phyloP scores from a whole-genome alignment of 73 alveolate genomes.

The Symbiodinium natans region DNA sequence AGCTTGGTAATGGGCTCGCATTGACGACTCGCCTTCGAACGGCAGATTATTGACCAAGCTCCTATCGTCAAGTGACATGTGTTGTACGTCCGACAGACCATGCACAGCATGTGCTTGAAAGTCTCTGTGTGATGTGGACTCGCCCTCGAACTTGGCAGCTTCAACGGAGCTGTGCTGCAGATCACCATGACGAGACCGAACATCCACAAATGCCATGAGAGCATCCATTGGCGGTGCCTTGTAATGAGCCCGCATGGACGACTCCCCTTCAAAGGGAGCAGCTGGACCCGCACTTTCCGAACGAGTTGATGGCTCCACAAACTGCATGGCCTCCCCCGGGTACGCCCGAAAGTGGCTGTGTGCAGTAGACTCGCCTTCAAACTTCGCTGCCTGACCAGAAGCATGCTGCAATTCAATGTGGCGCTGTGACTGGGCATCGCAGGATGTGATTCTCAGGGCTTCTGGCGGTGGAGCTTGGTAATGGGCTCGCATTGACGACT shows the following conservation, averaged over 20 bases:
- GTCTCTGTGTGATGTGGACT: conserved; percentile 44
- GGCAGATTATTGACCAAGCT: background rate
- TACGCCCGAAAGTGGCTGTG: background rate
- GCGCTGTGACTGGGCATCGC: background rate
- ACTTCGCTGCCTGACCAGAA: background rate
- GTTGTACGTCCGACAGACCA: conserved; percentile 1
- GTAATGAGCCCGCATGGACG: background rate
- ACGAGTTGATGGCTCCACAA: no score
- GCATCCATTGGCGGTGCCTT: background rate
- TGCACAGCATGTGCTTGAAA: conserved; percentile 1
- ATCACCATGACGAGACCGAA: background rate
- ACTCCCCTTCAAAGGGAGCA: background rate
- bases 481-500: conserved; percentile 56
- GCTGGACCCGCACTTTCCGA: background rate
- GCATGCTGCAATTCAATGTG: no score
- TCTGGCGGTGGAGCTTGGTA: conserved; percentile 31
- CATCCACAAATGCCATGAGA: background rate
- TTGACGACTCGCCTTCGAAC: conserved; percentile 42
- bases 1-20: conserved; percentile 42
- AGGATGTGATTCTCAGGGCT: background rate
- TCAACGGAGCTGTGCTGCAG: background rate
- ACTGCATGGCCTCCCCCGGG: conserved; percentile 48
- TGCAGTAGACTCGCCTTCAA: background rate
- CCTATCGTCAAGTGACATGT: background rate
- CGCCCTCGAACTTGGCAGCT: conserved; percentile 32